These are phyloP conservation scores for Vigna unguiculata DNA, from an alignment of 306 rosid species.

Conservation along the genomic window DNA sequence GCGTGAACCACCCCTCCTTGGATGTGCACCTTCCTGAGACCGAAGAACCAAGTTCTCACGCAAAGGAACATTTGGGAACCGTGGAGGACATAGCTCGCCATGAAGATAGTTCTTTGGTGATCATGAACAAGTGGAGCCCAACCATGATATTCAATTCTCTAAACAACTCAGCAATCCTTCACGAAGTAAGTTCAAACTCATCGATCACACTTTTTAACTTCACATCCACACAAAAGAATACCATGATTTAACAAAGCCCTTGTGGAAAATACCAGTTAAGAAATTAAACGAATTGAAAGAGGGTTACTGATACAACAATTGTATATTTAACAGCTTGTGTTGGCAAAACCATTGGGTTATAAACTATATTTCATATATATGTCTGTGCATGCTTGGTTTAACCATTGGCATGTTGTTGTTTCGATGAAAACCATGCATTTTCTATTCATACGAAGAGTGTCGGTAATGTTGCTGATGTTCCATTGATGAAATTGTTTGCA, in stretches of 20 bases:
- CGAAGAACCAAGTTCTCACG: conserved; percentile 52
- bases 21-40: conserved; percentile 39
- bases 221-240: neutral
- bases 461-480: conserved; percentile 20
- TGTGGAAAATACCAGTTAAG: neutral
- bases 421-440: conserved; percentile 11
- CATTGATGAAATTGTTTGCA: conserved; percentile 47
- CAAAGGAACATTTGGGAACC: conserved; percentile 46
- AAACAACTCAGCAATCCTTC: conserved; percentile 49
- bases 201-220: neutral
- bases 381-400: conserved; percentile 4
- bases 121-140: conserved; percentile 66
- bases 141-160: conserved; percentile 57
- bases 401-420: conserved; percentile 31
- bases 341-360: neutral
- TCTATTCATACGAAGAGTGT: neutral
- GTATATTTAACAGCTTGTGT: neutral
- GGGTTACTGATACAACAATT: neutral
- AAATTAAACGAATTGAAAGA: neutral
- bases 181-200: conserved; percentile 64
- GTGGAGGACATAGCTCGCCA: conserved; percentile 32
- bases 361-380: neutral
- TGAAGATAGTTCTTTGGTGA: conserved; percentile 52
- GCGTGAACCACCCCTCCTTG: conserved; percentile 43
- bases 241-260: neutral